Conservation (phyloP, 345 rosid genomes). For the Moringa oleifera region DNA sequence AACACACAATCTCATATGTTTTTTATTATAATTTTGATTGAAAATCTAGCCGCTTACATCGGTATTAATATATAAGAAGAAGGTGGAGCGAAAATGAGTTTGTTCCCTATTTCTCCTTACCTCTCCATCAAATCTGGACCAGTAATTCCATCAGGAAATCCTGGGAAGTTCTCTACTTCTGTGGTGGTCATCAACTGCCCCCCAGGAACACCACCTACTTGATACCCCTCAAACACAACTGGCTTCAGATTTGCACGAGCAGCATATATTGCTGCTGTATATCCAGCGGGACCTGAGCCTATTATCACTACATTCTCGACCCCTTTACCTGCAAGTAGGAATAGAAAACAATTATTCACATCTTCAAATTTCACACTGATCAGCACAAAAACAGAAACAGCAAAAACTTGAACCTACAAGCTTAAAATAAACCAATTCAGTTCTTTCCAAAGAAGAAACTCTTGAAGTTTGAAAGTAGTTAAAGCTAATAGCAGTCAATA, state of each 20-base stretch:
- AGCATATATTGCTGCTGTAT: conserved; percentile 94
- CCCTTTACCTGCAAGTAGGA: conserved; percentile 46
- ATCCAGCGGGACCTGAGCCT: conserved; percentile 99
- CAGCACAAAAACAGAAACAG: not conserved
- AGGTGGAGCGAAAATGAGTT: not conserved
- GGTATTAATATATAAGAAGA: not conserved
- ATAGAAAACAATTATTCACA: not conserved
- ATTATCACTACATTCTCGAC: conserved; percentile 86
- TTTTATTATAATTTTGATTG: not conserved
- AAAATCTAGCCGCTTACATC: not conserved
- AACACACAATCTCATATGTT: conserved; percentile 10
- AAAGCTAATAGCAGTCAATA: not conserved
- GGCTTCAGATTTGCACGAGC: conserved; percentile 99
- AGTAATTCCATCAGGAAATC: conserved; percentile 95
- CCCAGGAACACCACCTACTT: conserved; percentile 96
- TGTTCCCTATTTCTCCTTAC: conserved; percentile 23
- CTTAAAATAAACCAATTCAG: not conserved
- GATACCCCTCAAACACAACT: conserved; percentile 93
- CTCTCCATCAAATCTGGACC: conserved; percentile 99
- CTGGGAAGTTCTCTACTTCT: conserved; percentile 97
- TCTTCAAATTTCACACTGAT: not conserved
- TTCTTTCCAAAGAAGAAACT: not conserved
- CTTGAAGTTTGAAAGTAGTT: not conserved
- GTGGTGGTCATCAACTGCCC: conserved; percentile 98
- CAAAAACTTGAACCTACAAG: not conserved